phyloP scores from a whole-genome alignment of 371 early-diverging fungal genomes.

The Rhizopus stolonifer region DNA sequence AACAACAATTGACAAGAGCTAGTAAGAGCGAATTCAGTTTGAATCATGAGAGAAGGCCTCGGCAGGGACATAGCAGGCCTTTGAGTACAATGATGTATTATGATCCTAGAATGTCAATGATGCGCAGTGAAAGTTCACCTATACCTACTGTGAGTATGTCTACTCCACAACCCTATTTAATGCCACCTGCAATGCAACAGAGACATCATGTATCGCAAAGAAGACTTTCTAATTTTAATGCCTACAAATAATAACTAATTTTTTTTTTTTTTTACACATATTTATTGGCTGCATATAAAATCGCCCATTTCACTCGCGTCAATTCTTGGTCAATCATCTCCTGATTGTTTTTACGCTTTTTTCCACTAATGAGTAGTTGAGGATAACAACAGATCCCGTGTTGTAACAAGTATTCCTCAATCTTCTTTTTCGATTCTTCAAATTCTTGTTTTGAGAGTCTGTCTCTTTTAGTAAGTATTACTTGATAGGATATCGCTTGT shows the following conservation, averaged over 20 bases:
- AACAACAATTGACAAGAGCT: slow-evolving; percentile 25
- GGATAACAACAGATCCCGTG: slow-evolving; percentile 60
- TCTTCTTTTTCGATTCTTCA: slow-evolving; percentile 32
- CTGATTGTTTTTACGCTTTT: slow-evolving; percentile 27
- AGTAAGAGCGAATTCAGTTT: slow-evolving; percentile 24
- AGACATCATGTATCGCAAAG: slow-evolving; percentile 1
- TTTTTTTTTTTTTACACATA: neutral
- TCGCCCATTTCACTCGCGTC: slow-evolving; percentile 28
- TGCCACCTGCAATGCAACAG: slow-evolving; percentile 13
- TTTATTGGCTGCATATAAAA: slow-evolving; percentile 27
- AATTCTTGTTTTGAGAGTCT: slow-evolving; percentile 48
- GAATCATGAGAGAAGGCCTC: neutral
- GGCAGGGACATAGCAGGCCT: slow-evolving; percentile 11
- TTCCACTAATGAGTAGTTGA: slow-evolving; percentile 42
- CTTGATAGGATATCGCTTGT: slow-evolving; percentile 59
- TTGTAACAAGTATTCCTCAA: slow-evolving; percentile 47
- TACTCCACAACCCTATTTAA: slow-evolving; percentile 19
- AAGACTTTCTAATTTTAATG: neutral
- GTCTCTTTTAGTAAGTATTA: slow-evolving; percentile 70
- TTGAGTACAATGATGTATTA: slow-evolving; percentile 16
- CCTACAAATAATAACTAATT: neutral
- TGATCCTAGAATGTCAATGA: slow-evolving; percentile 11
- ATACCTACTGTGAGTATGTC: slow-evolving; percentile 22
- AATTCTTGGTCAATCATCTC: slow-evolving; percentile 28
- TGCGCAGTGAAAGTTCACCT: slow-evolving; percentile 15